Evolutionary conservation across 1,139 yeast genomes (phyloP), one percentile per base, ranked within the genome.

Genomic region (Ogataea hybrid): DNA sequence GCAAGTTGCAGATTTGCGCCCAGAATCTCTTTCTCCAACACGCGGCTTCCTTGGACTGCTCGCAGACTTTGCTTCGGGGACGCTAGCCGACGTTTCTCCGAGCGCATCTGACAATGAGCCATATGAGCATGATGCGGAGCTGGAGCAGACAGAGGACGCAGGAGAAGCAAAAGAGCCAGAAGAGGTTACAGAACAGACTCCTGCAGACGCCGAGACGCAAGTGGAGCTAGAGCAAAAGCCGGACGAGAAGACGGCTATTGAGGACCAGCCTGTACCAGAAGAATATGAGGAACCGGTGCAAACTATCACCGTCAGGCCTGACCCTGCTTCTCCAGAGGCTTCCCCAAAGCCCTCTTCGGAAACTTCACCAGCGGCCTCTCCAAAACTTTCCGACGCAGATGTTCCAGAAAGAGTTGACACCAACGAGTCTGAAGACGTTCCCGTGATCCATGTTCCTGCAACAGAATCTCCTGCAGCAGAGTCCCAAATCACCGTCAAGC

Each of bases 401-500:
- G 20, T 6, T 18, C 8, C 20, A 18, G 8, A 18, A 6, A 18
- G 4, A 16, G 17, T 16, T 16, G 17, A 16, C 17, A 16, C 3
- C 17, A 16, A 5, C 17, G 17, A 22, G 25, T 7, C 25, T 4
- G 25, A 11, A 23, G 27, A 23, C 23, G 17, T 28, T 23, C 35
- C 41, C 3, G 34, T 33, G 6, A 29, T 32, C 18, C 37, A 27
- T 23, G 25, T 32, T 21, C 25, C 34, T 14, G 34, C 34, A 6
- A 15, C 22, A 15, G 32, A 25, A 11, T 25, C 28, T 14, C 15
- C 28, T 11, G 17, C 17, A 5, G 6, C 20, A 6, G 20, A 18
- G 20, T 6, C 20, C 20, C 20, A 18, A 18, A 18, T 18, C 20
- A 18, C 20, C 20, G 20, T 18, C 20, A 18, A 18, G 20, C 20